Base-by-base conservation (phyloP, 2,329 filamentous ascomycete species). In the Colletotrichum lindemuthianum region DNA sequence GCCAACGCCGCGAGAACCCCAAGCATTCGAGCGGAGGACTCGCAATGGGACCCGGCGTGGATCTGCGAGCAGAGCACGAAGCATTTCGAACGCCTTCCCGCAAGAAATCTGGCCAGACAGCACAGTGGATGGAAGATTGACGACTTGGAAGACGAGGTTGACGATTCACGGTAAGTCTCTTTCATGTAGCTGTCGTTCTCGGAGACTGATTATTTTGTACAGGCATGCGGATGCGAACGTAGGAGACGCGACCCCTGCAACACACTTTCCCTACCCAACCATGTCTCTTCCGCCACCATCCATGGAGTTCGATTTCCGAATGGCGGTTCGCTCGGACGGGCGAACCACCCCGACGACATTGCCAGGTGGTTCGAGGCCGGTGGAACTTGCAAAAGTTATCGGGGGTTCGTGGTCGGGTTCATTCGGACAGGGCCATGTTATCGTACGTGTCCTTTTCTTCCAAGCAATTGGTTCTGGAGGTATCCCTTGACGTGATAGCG, bases 301-400 rank as follows among this genome's bases (percentile, higher is more conserved):
- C 40, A 75, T 83, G 51, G 77, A 78, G 52, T 81, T 84, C 45
- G 81, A 84, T 67, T 82, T 85, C 66, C 80, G 81, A 48, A 78
- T 85, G 67, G 78, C 79, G 24, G 78, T 84, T 7, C 72, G 12
- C 0, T 34, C 59, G 4, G 45, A 15, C 5, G 32, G 4, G 1
- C 8, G 43, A 1, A 39, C 13, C 2, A 4, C 37, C 7, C 7
- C 47, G 13, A 24, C 36, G 6, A 12, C 16, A 2, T 54, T 33
- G 9, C 36, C 13, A 3, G 40, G 15, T 8, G 34, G 4, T 0
- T 43, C 55, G 8, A 44, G 9, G 60, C 43, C 43, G 0, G 77
- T 81, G 59, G 82, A 84, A 67, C 81, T 83, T 69, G 80, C 81
- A n/a, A 80, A 79, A 8, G 79, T 83, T 45, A 75, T 75, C 4